Conservation (phyloP, 331 rosid genomes). For the Acacia pycnantha region DNA sequence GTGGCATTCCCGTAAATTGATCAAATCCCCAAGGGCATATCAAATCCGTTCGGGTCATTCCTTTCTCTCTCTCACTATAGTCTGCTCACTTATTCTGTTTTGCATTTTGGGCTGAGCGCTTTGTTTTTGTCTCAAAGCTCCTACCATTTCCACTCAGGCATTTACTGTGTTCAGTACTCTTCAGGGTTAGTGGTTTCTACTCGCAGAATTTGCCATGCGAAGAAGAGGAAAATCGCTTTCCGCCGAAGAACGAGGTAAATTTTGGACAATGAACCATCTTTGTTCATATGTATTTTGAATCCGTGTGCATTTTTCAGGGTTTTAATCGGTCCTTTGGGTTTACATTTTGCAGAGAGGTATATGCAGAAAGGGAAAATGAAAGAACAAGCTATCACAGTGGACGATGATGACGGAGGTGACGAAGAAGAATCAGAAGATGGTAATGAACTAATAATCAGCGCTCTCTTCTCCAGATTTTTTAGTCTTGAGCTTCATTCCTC, state of each 20-base stretch:
- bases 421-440: conserved; percentile 29
- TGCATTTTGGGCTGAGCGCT: not conserved
- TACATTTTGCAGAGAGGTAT: conserved; percentile 17
- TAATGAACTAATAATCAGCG: not conserved
- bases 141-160: not conserved
- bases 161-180: not conserved
- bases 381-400: not conserved
- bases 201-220: conserved; percentile 3
- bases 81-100: not conserved
- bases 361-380: conserved; percentile 30
- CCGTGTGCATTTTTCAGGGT: not conserved
- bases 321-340: not conserved
- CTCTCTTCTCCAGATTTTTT: not conserved
- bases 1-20: conserved; percentile 17
- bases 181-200: conserved; percentile 32
- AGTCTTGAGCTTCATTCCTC: not conserved
- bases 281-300: not conserved
- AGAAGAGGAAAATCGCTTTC: not conserved
- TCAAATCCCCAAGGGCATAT: not conserved
- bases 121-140: not conserved
- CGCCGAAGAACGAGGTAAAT: conserved; percentile 30
- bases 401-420: not conserved
- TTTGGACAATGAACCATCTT: not conserved
- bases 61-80: not conserved
- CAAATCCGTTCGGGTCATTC: not conserved